Evolutionary conservation across 306 rosid species (phyloP).

Genomic region (Coriaria nepalensis): DNA sequence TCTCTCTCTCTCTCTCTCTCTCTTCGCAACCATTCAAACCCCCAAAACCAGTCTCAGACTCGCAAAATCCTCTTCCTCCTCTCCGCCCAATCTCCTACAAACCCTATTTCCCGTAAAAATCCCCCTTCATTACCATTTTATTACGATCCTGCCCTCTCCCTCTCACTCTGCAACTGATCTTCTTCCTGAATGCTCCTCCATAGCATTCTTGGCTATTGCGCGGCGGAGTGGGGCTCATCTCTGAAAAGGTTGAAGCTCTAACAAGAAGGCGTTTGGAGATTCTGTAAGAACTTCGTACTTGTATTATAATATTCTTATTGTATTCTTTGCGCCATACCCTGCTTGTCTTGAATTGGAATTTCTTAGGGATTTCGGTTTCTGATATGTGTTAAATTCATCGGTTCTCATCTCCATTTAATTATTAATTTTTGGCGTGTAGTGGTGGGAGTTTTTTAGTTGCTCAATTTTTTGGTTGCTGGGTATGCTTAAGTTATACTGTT

Average conservation of each 20-base stretch:
- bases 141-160: constrained; percentile 24
- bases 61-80: constrained; percentile 15
- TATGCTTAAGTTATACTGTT: too few species aligned
- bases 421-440: too few species aligned
- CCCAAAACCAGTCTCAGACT: background rate
- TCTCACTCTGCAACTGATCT: constrained; percentile 5
- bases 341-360: too few species aligned
- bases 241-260: constrained; percentile 13
- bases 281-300: too few species aligned
- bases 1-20: constrained; percentile 4
- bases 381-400: too few species aligned
- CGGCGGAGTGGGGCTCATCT: constrained; percentile 9
- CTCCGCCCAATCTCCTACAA: background rate
- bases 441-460: too few species aligned
- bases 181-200: constrained; percentile 15
- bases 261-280: constrained; percentile 5
- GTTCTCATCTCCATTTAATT: too few species aligned
- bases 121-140: constrained; percentile 2
- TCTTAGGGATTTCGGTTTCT: too few species aligned
- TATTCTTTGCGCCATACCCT: too few species aligned
- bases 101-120: background rate
- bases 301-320: too few species aligned
- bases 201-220: constrained; percentile 7
- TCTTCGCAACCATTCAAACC: background rate
- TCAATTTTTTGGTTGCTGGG: too few species aligned